Percentiles rank a stretch among this genome's conserved stretches.
Conservation (phyloP, 192 early-diverging fungal species). For the Coemansia reversa region DNA sequence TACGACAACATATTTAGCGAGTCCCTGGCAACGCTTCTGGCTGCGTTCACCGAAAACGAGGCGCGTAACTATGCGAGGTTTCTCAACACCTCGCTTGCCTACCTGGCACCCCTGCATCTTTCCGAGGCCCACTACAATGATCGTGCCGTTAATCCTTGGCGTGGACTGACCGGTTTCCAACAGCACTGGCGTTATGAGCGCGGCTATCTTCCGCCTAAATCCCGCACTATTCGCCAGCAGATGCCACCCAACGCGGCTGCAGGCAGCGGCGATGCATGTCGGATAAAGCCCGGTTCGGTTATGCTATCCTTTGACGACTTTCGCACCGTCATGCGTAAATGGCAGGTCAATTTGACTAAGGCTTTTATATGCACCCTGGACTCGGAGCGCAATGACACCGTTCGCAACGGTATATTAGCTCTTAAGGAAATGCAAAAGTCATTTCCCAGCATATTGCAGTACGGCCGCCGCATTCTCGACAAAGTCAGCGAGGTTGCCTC, state of each 20-base stretch:
- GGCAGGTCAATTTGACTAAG: slow-evolving; percentile 42
- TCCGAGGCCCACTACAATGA: slow-evolving; percentile 34
- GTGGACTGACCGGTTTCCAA: slow-evolving; percentile 43
- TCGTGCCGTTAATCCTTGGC: slow-evolving; percentile 43
- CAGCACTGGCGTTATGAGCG: slow-evolving; percentile 40
- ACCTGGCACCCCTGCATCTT: slow-evolving; percentile 35
- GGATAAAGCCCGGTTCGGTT: slow-evolving; percentile 24
- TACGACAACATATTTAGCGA: slow-evolving; percentile 44
- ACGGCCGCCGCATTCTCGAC: slow-evolving; percentile 33
- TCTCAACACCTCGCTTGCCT: slow-evolving; percentile 33
- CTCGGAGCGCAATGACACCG: slow-evolving; percentile 38
- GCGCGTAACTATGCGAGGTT: slow-evolving; percentile 46
- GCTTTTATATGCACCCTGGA: slow-evolving; percentile 30
- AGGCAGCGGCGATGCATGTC: slow-evolving; percentile 24
- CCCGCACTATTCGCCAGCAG: slow-evolving; percentile 30
- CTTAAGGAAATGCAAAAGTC: slow-evolving; percentile 45
- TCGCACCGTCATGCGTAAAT: slow-evolving; percentile 50
- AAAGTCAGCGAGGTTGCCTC: slow-evolving; percentile 41
- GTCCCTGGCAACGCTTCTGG: slow-evolving; percentile 33
- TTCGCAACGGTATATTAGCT: slow-evolving; percentile 48
- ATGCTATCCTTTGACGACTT: slow-evolving; percentile 50
- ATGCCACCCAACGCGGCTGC: slow-evolving; percentile 12
- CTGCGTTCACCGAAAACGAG: slow-evolving; percentile 46
- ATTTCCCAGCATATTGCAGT: slow-evolving; percentile 41
- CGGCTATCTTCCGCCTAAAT: slow-evolving; percentile 46